phyloP scores from a whole-genome alignment of 306 rosid species.

The Quillaja saponaria region DNA sequence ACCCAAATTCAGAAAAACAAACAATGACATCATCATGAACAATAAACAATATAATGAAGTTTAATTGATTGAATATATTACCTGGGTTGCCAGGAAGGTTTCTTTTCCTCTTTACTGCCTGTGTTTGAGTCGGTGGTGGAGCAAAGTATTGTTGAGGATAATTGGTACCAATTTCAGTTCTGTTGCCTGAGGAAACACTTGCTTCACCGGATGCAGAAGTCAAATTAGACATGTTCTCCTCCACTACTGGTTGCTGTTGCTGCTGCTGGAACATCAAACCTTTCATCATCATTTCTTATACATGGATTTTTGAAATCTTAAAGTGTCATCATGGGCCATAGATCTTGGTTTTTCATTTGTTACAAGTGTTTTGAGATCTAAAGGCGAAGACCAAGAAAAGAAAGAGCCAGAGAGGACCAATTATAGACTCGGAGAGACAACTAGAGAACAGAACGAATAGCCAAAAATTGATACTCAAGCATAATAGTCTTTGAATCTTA shows the following conservation, averaged over 20 bases:
- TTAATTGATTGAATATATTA: conserved; percentile 19
- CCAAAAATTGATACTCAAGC: conserved; percentile 32
- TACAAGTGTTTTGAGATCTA: conserved; percentile 42
- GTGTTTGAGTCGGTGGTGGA: conserved; percentile 48
- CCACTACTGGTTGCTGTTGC: conserved; percentile 50
- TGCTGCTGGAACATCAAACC: conserved; percentile 59
- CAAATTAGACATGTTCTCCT: conserved; percentile 88
- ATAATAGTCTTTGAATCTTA: conserved; percentile 30
- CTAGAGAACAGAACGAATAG: conserved; percentile 28
- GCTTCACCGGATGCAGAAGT: conserved; percentile 93
- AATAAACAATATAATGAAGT: conserved; percentile 2
- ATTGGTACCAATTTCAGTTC: conserved; percentile 52
- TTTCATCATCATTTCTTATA: conserved; percentile 46
- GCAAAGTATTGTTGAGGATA: conserved; percentile 49
- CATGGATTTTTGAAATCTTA: conserved; percentile 27
- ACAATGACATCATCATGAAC: neutral
- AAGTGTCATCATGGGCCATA: conserved; percentile 34
- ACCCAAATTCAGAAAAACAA: conserved; percentile 14
- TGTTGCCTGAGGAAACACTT: conserved; percentile 84
- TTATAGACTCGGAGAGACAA: conserved; percentile 28
- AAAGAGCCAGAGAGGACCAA: conserved; percentile 27
- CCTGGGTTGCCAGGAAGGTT: conserved; percentile 99
- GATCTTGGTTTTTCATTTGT: conserved; percentile 51
- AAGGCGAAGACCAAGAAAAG: conserved; percentile 27
- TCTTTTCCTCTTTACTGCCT: conserved; percentile 72